A percentile compares a stretch with the other conserved stretches of the same genome.
phyloP scores from a whole-genome alignment of 441 rosid species.

The Euphorbia celastroides region DNA sequence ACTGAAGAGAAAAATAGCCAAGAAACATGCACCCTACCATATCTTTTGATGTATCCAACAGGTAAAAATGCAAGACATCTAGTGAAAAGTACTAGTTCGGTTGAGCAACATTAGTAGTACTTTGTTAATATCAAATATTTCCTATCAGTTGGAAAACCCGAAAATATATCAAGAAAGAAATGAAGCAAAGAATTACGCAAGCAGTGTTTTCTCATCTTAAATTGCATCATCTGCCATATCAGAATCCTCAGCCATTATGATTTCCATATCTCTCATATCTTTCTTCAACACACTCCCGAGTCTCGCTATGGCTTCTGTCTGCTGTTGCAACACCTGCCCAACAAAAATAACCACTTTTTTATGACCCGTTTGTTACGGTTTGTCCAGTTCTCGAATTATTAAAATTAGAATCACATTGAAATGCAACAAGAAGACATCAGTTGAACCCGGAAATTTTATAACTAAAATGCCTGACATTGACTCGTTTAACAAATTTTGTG shows the following conservation, averaged over 20 bases:
- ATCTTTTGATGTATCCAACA: too few species aligned
- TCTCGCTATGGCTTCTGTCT: slow-evolving; percentile 86
- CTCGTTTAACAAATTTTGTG: background rate
- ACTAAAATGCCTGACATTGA: background rate
- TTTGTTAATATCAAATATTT: background rate
- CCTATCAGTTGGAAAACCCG: slow-evolving; percentile 2
- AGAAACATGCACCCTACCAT: too few species aligned
- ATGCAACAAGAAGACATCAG: background rate
- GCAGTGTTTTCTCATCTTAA: slow-evolving; percentile 13
- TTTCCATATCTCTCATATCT: slow-evolving; percentile 75
- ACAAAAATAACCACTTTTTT: background rate
- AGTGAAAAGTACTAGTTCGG: background rate
- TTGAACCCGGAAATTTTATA: background rate
- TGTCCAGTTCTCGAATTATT: background rate
- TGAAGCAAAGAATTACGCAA: background rate
- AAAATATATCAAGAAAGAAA: background rate
- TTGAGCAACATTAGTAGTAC: background rate
- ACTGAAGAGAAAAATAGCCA: too few species aligned
- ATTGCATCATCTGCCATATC: slow-evolving; percentile 43
- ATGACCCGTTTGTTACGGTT: background rate
- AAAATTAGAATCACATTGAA: background rate
- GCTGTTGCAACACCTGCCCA: slow-evolving; percentile 78
- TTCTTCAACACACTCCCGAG: slow-evolving; percentile 80
- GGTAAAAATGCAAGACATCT: background rate
- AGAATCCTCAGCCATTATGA: slow-evolving; percentile 76